These are phyloP conservation scores for Trichophyton rubrum DNA, from an alignment of 2,329 filamentous ascomycete genomes.

Conservation along the genomic window DNA sequence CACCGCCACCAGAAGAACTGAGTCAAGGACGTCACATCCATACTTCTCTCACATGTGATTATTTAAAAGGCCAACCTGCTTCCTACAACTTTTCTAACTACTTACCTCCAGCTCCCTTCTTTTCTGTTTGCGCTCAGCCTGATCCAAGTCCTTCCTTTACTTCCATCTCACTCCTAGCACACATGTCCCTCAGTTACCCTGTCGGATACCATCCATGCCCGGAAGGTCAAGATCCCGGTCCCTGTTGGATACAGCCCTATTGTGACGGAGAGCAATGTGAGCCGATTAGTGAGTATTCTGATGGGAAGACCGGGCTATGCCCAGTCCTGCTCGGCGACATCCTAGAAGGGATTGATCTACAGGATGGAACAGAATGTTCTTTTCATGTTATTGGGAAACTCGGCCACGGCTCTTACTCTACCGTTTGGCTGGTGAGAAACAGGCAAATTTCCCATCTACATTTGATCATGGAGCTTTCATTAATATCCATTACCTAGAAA, in stretches of 20 bases:
- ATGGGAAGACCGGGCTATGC: slow-evolving; percentile 6
- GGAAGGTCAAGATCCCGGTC: neutral
- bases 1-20: no score
- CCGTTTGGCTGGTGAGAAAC: slow-evolving; percentile 11
- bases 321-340: slow-evolving; percentile 11
- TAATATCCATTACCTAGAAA: neutral
- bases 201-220: neutral
- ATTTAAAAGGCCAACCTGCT: no score
- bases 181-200: neutral
- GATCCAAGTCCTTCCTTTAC: no score
- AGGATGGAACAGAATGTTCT: slow-evolving; percentile 2
- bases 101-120: no score
- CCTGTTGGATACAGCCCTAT: neutral
- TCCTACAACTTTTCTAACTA: no score
- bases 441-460: slow-evolving; percentile 1
- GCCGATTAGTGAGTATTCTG: neutral
- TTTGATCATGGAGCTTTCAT: neutral
- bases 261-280: neutral
- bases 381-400: slow-evolving; percentile 12
- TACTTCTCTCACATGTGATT: no score
- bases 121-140: no score
- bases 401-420: slow-evolving; percentile 10
- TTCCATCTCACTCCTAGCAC: no score
- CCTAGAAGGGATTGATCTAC: slow-evolving; percentile 8
- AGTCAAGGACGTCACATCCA: no score